A percentile compares a stretch with the other conserved stretches of the same genome.
phyloP scores from a whole-genome alignment of 495 filamentous ascomycete genomes.

The Talaromyces stipitatus region DNA sequence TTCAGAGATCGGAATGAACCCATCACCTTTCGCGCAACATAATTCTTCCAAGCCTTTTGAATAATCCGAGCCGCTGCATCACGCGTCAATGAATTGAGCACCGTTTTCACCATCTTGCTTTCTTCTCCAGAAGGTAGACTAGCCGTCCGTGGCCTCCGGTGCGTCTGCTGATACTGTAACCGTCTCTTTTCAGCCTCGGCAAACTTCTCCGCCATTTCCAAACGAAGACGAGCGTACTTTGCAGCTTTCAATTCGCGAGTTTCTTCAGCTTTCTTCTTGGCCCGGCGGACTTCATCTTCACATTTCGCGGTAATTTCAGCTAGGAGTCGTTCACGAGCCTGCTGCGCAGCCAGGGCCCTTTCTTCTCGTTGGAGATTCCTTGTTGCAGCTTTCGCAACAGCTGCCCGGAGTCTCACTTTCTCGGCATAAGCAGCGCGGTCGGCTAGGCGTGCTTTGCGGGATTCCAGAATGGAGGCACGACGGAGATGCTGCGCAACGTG shows the following conservation, averaged over 20 bases:
- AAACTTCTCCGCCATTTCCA: slow-evolving; percentile 82
- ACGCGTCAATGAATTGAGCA: slow-evolving; percentile 43
- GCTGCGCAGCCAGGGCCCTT: slow-evolving; percentile 79
- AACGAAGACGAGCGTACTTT: slow-evolving; percentile 63
- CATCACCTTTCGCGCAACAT: slow-evolving; percentile 51
- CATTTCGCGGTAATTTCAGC: slow-evolving; percentile 91
- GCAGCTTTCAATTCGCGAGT: slow-evolving; percentile 86
- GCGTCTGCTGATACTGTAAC: slow-evolving; percentile 43
- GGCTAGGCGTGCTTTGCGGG: slow-evolving; percentile 84
- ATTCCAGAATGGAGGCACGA: slow-evolving; percentile 85
- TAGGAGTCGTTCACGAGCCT: slow-evolving; percentile 82
- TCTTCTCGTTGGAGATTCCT: slow-evolving; percentile 64
- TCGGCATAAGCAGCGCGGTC: slow-evolving; percentile 93
- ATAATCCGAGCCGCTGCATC: slow-evolving; percentile 66
- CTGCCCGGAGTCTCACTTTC: slow-evolving; percentile 87
- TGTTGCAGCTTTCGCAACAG: slow-evolving; percentile 71
- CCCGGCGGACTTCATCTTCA: slow-evolving; percentile 88
- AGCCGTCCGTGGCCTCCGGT: slow-evolving; percentile 57
- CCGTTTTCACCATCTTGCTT: slow-evolving; percentile 36
- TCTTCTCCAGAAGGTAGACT: slow-evolving; percentile 53
- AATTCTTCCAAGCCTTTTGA: slow-evolving; percentile 68
- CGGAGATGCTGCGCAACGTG: slow-evolving; percentile 86
- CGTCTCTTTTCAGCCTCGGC: slow-evolving; percentile 78
- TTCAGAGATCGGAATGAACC: slow-evolving; percentile 60
- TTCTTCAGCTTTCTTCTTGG: slow-evolving; percentile 87